These are phyloP conservation scores for Teunomyces aglyptinius DNA, from an alignment of 805 yeast genomes.

Conservation along the genomic window DNA sequence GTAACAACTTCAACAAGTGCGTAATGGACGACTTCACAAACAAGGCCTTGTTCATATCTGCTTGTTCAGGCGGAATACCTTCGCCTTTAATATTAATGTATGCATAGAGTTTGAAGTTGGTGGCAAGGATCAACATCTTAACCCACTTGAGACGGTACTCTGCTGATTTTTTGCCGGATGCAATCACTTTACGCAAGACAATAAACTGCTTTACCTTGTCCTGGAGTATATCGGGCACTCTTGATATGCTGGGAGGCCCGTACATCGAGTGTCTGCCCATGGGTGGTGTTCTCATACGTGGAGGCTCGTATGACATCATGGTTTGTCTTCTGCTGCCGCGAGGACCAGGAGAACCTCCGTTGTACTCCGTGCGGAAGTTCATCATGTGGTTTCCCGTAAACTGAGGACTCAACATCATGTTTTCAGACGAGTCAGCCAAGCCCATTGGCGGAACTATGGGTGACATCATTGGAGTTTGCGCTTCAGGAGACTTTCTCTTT, in stretches of 20 bases:
- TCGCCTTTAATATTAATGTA: slow-evolving; percentile 45
- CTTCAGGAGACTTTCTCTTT: slow-evolving; percentile 4
- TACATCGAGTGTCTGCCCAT: slow-evolving; percentile 6
- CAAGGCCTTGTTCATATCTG: slow-evolving; percentile 28
- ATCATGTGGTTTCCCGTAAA: slow-evolving; percentile 16
- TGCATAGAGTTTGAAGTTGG: slow-evolving; percentile 37
- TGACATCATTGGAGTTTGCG: slow-evolving; percentile 1
- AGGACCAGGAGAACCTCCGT: slow-evolving; percentile 6
- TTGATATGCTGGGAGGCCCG: slow-evolving; percentile 9
- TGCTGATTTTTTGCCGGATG: slow-evolving; percentile 40
- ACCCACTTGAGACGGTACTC: slow-evolving; percentile 44
- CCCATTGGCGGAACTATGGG: slow-evolving; percentile 7
- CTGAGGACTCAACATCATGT: slow-evolving; percentile 8
- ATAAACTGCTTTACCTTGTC: slow-evolving; percentile 35
- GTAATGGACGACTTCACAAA: slow-evolving; percentile 39
- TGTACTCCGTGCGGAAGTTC: slow-evolving; percentile 12
- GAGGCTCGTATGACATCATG: slow-evolving; percentile 6
- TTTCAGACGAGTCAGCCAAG: slow-evolving; percentile 4
- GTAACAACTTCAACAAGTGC: slow-evolving; percentile 36
- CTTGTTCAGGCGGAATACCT: slow-evolving; percentile 28
- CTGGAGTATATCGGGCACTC: slow-evolving; percentile 23
- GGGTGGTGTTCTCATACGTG: slow-evolving; percentile 2
- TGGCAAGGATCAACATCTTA: slow-evolving; percentile 39
- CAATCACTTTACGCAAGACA: slow-evolving; percentile 33
- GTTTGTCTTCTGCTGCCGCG: slow-evolving; percentile 16